Conservation (phyloP, 768 basidiomycete genomes). For the Russula virescens region DNA sequence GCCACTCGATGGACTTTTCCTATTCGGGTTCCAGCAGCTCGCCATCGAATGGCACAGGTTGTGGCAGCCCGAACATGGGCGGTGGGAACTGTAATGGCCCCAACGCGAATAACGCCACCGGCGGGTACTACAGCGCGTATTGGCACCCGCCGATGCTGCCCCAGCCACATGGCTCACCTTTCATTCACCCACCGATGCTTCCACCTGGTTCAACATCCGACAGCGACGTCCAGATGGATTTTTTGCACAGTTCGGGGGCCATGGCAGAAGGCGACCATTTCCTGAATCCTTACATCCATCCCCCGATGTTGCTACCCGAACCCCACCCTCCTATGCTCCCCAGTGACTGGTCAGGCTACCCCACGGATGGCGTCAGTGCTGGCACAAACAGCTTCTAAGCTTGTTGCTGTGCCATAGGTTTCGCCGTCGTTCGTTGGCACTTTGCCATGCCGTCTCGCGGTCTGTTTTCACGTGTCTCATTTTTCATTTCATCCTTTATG, state of each 20-base stretch:
- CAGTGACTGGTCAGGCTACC: slow-evolving; percentile 29
- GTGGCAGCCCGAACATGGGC: slow-evolving; percentile 9
- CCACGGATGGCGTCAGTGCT: slow-evolving; percentile 25
- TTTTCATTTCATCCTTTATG: slow-evolving; percentile 12
- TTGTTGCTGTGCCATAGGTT: no score
- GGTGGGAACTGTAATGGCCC: neutral
- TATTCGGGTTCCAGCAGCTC: slow-evolving; percentile 45
- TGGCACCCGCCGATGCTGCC: slow-evolving; percentile 78
- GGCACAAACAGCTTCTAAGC: slow-evolving; percentile 32
- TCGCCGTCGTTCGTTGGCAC: no score
- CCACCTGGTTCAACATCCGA: slow-evolving; percentile 28
- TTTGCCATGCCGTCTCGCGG: neutral
- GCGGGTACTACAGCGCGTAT: slow-evolving; percentile 48
- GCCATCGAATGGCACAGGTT: slow-evolving; percentile 39
- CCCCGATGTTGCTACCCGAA: slow-evolving; percentile 47
- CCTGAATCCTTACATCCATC: slow-evolving; percentile 48
- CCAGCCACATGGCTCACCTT: slow-evolving; percentile 43
- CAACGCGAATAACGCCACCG: neutral
- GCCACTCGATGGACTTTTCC: slow-evolving; percentile 59
- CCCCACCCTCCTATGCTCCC: slow-evolving; percentile 36
- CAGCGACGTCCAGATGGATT: slow-evolving; percentile 69
- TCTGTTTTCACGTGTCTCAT: slow-evolving; percentile 3
- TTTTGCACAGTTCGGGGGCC: slow-evolving; percentile 59
- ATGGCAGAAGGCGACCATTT: slow-evolving; percentile 56
- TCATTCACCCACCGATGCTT: slow-evolving; percentile 69